Conservation (phyloP, 305 asterid genomes). For the Lippia alba region DNA sequence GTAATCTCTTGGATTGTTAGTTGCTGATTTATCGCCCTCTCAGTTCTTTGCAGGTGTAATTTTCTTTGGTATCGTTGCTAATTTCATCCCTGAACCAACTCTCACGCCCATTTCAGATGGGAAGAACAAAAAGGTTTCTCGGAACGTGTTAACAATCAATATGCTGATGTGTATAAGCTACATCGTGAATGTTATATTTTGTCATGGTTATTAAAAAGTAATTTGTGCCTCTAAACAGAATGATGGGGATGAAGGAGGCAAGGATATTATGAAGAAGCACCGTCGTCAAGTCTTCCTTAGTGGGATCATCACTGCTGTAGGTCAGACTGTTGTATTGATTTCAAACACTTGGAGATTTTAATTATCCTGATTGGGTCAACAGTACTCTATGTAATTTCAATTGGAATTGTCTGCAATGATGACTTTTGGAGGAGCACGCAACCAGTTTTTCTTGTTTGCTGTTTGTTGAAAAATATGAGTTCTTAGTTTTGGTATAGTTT, state of each 20-base stretch:
- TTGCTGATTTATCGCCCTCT: conserved; percentile 41
- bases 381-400: background rate
- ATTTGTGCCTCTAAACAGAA: conserved; percentile 56
- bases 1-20: conserved; percentile 9
- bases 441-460: background rate
- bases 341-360: conserved; percentile 16
- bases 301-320: conserved; percentile 91
- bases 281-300: conserved; percentile 88
- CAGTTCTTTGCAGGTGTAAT: conserved; percentile 89
- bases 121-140: conserved; percentile 52
- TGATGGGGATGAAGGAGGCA: conserved; percentile 67
- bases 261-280: conserved; percentile 75
- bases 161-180: background rate
- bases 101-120: conserved; percentile 57
- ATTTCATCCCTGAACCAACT: conserved; percentile 85
- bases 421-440: conserved; percentile 16
- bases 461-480: background rate
- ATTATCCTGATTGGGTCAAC: conserved; percentile 28
- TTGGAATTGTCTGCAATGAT: conserved; percentile 10
- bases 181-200: background rate
- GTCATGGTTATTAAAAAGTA: conserved; percentile 4
- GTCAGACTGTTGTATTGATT: conserved; percentile 47
- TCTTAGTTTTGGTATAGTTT: background rate
- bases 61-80: conserved; percentile 72
- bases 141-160: conserved; percentile 13